These are phyloP conservation scores for Dendrocalamus latiflorus DNA, from an alignment of 202 grass and related monocot genomes.

Conservation along the genomic window DNA sequence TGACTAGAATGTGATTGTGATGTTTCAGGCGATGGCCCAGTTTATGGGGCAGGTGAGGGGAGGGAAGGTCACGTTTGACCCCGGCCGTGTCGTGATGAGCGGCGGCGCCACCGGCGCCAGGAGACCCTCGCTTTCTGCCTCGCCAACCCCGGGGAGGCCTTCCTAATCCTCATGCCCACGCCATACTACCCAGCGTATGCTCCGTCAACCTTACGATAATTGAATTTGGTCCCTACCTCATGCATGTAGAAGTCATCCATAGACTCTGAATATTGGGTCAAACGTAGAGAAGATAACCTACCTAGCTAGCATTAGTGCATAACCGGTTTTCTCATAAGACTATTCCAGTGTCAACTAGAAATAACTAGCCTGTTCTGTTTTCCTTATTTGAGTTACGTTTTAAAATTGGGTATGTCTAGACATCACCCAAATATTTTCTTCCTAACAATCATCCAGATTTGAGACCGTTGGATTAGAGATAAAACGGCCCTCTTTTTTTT, in stretches of 20 bases:
- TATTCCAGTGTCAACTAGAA: background rate
- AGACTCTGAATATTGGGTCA: background rate
- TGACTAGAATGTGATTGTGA: conserved; percentile 4
- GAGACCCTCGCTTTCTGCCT: conserved; percentile 94
- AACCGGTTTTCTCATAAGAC: no score
- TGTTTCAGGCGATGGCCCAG: conserved; percentile 70
- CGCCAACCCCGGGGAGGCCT: conserved; percentile 84
- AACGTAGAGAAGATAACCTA: background rate
- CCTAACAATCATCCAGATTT: no score
- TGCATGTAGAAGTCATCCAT: background rate
- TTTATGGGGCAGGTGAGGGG: conserved; percentile 89
- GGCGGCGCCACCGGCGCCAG: conserved; percentile 82
- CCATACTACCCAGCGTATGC: conserved; percentile 89
- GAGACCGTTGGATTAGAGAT: no score
- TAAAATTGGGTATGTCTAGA: no score
- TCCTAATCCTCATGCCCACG: conserved; percentile 80
- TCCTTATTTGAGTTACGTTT: conserved; percentile 9
- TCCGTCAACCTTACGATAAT: background rate
- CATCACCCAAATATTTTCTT: no score
- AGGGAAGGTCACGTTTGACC: conserved; percentile 54
- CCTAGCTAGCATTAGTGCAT: background rate
- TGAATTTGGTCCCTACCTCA: background rate
- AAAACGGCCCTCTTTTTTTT: no score
- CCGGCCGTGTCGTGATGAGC: conserved; percentile 71
- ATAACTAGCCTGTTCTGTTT: background rate